Evolutionary conservation across 1,284 basidiomycete species (phyloP).

Genomic region (Tausonia pullulans): DNA sequence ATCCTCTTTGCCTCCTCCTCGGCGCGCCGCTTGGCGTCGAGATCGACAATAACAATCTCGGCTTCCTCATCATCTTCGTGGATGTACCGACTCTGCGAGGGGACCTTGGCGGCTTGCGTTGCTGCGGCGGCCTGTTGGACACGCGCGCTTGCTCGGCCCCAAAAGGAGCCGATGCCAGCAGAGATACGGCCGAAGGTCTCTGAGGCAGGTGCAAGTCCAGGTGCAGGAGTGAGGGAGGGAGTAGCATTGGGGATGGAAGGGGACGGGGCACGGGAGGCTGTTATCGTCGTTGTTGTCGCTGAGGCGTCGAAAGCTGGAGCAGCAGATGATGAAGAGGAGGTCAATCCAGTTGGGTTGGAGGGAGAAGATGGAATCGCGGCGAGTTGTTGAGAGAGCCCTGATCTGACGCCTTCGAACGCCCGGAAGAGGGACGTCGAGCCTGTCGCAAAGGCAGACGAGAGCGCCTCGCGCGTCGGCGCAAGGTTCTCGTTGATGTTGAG

Average conservation of each 20-base stretch:
- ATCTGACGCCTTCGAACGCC: conserved; percentile 70
- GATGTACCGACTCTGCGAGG: neutral
- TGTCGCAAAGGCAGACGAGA: conserved; percentile 57
- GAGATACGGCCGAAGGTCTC: neutral
- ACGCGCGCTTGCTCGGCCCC: neutral
- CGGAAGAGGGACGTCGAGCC: conserved; percentile 75
- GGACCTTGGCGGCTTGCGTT: neutral
- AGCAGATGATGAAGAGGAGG: neutral
- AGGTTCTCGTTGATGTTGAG: conserved; percentile 79
- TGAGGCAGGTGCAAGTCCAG: too few species aligned
- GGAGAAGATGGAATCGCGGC: conserved; percentile 1
- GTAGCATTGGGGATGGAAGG: neutral
- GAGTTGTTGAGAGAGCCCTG: conserved; percentile 28
- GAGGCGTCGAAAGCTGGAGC: neutral
- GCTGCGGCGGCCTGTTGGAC: too few species aligned
- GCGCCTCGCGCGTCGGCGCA: conserved; percentile 73
- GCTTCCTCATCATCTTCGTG: neutral
- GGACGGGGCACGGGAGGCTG: neutral
- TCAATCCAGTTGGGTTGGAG: neutral
- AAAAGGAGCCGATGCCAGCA: neutral
- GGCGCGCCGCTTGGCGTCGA: neutral
- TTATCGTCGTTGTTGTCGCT: neutral
- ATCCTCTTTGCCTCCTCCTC: too few species aligned
- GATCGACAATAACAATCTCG: conserved; percentile 2
- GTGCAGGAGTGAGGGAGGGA: too few species aligned